Base-by-base conservation (phyloP, 768 basidiomycete species). In the Hypholoma sublateritium region DNA sequence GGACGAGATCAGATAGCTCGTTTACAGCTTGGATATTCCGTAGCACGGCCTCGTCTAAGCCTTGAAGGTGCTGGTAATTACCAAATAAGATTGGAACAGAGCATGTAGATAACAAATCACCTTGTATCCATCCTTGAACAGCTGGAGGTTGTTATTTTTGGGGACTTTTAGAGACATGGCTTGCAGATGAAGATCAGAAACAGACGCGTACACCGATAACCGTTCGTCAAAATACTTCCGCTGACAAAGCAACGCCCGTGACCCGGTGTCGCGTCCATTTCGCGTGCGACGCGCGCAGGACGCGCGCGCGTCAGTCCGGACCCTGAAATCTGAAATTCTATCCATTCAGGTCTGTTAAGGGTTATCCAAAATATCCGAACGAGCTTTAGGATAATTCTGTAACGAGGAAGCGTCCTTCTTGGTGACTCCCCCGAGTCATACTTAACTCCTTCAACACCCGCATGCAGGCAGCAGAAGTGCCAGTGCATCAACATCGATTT, bases 41-140 rank as follows among this genome's bases (percentile, higher is more conserved):
- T 62, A 99, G 78, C 34, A 98, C 89, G n/a, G 96, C 95, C 67
- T 99, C 96, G 69, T 99, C 96, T 57, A 99, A 79, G 1, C 96
- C 96, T 74, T 87, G 84, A 36, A 93, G 75, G 68, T 93, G 86
- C 88, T 70, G 50, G 35, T 53, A 52, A 44, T 32, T 32, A 57
- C 45, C 39, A 16, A 41, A 14, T 59, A 17, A 58, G 57, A 50
- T 5, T 7, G 32, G 39, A 21, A 24, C 19, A 50, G 39, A n/a
- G 16, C 21, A 17, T 52, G 3, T 11, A 42, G 9, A 34, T 8
- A n/a, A 3, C 16, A 39, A 36, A 24, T 13, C 59, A 91, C 94
- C 82, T 96, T 97, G 83, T 93, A 95, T 22, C 96, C 96, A 32
- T 97, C 93, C 73, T 98, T 98, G 82, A 99, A 98, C 39, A 99